A percentile compares a stretch with the other conserved stretches of the same genome.
Conservation (phyloP, 805 yeast species). For the Zygoascus ofunaensis region DNA sequence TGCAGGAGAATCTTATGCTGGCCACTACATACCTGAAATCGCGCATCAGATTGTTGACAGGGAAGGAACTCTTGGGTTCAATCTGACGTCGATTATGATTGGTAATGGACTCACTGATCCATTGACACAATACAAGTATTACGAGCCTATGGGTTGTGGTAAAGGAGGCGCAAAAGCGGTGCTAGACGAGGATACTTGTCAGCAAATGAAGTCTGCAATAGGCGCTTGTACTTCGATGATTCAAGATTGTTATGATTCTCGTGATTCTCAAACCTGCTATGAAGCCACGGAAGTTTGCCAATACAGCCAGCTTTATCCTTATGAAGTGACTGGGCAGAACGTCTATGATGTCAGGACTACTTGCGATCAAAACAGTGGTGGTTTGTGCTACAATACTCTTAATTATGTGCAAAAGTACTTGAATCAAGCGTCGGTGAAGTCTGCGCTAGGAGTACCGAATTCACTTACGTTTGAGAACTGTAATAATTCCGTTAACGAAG, state of each 20-base stretch:
- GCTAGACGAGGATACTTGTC: conserved; percentile 58
- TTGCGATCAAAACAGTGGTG: conserved; percentile 42
- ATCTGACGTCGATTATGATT: conserved; percentile 70
- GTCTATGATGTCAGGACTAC: conserved; percentile 53
- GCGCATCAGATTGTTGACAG: conserved; percentile 44
- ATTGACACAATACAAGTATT: conserved; percentile 63
- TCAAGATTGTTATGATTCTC: conserved; percentile 51
- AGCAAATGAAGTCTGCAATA: conserved; percentile 47
- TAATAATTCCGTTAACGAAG: conserved; percentile 62
- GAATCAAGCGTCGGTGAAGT: conserved; percentile 45
- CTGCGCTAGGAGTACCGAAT: conserved; percentile 47
- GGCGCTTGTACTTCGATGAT: conserved; percentile 59
- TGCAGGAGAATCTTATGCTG: conserved; percentile 91
- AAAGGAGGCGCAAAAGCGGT: conserved; percentile 70
- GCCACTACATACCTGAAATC: conserved; percentile 85
- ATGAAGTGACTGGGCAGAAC: conserved; percentile 48
- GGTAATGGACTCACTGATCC: conserved; percentile 94
- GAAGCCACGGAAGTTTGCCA: conserved; percentile 84
- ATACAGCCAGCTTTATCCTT: conserved; percentile 52
- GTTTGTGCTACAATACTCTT: conserved; percentile 49
- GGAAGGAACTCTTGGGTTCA: conserved; percentile 41
- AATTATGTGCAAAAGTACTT: conserved; percentile 43
- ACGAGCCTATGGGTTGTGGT: conserved; percentile 93
- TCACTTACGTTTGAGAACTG: conserved; percentile 53
- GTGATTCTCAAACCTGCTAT: conserved; percentile 56